Percentiles rank a stretch among this genome's conserved stretches.
These are phyloP conservation scores for Pestalotiopsis sp. DNA, from an alignment of 2,329 filamentous ascomycete genomes.

Conservation along the genomic window DNA sequence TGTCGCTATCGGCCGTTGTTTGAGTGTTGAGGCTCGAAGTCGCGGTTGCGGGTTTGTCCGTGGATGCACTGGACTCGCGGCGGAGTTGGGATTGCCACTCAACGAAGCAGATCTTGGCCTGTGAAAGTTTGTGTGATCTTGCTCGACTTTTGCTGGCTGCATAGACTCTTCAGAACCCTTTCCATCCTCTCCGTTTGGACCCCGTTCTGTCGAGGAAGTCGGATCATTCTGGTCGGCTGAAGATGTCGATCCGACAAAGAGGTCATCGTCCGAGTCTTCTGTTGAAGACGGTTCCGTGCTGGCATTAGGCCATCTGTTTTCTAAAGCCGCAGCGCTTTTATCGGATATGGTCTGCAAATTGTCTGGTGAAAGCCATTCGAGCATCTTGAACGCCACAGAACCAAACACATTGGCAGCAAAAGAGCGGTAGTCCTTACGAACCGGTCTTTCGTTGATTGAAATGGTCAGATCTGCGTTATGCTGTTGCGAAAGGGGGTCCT, in stretches of 20 bases:
- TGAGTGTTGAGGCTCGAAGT: slow-evolving; percentile 30
- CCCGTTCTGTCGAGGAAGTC: neutral
- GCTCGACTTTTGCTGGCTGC: neutral
- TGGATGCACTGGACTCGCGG: slow-evolving; percentile 22
- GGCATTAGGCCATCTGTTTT: neutral
- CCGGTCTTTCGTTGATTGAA: slow-evolving; percentile 47
- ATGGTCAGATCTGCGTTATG: slow-evolving; percentile 30
- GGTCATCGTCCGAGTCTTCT: slow-evolving; percentile 6
- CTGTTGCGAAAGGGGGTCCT: slow-evolving; percentile 10
- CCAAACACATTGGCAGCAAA: slow-evolving; percentile 67
- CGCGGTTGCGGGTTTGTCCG: slow-evolving; percentile 31
- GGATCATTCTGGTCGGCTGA: slow-evolving; percentile 10
- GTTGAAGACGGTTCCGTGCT: neutral
- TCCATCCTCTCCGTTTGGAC: slow-evolving; percentile 1
- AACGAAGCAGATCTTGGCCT: slow-evolving; percentile 19
- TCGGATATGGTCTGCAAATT: slow-evolving; percentile 53
- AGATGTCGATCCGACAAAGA: slow-evolving; percentile 12
- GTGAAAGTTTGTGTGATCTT: slow-evolving; percentile 16
- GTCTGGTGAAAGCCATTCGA: slow-evolving; percentile 70
- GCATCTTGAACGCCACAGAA: slow-evolving; percentile 69
- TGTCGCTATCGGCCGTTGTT: slow-evolving; percentile 24
- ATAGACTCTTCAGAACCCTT: neutral
- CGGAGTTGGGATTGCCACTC: slow-evolving; percentile 14
- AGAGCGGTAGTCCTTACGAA: slow-evolving; percentile 60
- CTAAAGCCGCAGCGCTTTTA: slow-evolving; percentile 29